phyloP scores from a whole-genome alignment of 768 basidiomycete species.

The Hypsizygus marmoreus region DNA sequence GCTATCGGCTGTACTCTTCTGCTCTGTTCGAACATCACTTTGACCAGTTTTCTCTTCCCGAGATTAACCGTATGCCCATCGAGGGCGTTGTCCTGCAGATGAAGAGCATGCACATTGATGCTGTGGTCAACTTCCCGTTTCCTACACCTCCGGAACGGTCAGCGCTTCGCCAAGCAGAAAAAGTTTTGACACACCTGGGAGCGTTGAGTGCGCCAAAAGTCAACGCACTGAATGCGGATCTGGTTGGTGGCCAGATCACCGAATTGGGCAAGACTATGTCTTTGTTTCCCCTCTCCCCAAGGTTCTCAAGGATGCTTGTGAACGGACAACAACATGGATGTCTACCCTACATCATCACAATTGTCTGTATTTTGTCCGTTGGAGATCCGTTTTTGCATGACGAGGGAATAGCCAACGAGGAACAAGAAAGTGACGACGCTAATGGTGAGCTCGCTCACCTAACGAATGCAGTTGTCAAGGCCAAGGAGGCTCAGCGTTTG shows the following conservation, averaged over 20 bases:
- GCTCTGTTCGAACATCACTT: constrained; percentile 94
- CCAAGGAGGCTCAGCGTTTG: constrained; percentile 58
- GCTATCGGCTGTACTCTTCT: constrained; percentile 95
- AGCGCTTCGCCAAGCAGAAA: constrained; percentile 80
- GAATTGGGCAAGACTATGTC: constrained; percentile 92
- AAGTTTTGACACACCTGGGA: constrained; percentile 76
- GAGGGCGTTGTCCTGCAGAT: constrained; percentile 97
- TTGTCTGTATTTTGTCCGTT: constrained; percentile 89
- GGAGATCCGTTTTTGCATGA: constrained; percentile 96
- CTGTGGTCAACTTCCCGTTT: constrained; percentile 97
- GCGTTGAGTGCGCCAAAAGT: constrained; percentile 57
- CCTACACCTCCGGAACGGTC: constrained; percentile 90
- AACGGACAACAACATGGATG: constrained; percentile 83
- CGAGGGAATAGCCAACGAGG: constrained; percentile 56
- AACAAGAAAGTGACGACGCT: constrained; percentile 39
- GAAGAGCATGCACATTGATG: constrained; percentile 99
- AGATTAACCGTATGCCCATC: constrained; percentile 94
- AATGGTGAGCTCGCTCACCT: constrained; percentile 43
- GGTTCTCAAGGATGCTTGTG: constrained; percentile 95
- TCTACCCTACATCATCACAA: constrained; percentile 86
- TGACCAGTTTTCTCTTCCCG: constrained; percentile 82
- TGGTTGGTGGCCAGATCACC: constrained; percentile 66
- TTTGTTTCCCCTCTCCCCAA: constrained; percentile 89
- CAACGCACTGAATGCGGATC: constrained; percentile 19
- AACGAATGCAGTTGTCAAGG: constrained; percentile 45